Evolutionary conservation across 805 yeast genomes (phyloP).

Genomic region (Sugiyamaella chiloensis): DNA sequence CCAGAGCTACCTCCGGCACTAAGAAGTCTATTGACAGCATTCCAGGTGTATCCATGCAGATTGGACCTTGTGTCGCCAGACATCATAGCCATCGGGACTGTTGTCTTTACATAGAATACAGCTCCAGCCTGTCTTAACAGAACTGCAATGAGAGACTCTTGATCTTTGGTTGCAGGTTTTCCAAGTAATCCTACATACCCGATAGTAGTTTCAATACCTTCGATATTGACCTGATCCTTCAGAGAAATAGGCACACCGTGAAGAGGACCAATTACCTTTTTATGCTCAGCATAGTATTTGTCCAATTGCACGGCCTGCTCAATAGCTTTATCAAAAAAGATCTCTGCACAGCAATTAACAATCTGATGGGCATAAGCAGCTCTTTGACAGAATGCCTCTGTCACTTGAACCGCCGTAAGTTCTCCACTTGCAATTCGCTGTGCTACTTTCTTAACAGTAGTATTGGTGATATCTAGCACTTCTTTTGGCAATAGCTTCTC

Average conservation of each 20-base stretch:
- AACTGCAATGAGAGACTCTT: constrained; percentile 39
- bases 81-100: constrained; percentile 51
- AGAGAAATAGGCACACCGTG: constrained; percentile 67
- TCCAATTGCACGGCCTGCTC: constrained; percentile 54
- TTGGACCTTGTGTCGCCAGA: constrained; percentile 45
- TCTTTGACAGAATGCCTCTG: constrained; percentile 55
- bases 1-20: constrained; percentile 54
- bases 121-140: constrained; percentile 48
- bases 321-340: constrained; percentile 57
- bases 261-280: constrained; percentile 48
- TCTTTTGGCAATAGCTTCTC: constrained; percentile 14
- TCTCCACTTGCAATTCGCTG: constrained; percentile 28
- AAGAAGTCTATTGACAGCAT: constrained; percentile 43
- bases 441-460: constrained; percentile 7
- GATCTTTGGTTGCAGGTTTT: constrained; percentile 47
- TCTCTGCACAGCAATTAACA: constrained; percentile 35
- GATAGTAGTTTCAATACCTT: constrained; percentile 62
- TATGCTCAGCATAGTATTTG: constrained; percentile 40
- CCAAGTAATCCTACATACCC: constrained; percentile 49
- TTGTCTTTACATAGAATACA: constrained; percentile 53
- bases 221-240: constrained; percentile 52
- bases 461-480: constrained; percentile 9
- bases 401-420: constrained; percentile 45
- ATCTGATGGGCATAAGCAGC: constrained; percentile 59
- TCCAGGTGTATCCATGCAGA: constrained; percentile 45